Percentiles rank a stretch among this genome's conserved stretches.
These are phyloP conservation scores for Cladophialophora chaetospira DNA, from an alignment of 2,329 filamentous ascomycete genomes.

Conservation along the genomic window DNA sequence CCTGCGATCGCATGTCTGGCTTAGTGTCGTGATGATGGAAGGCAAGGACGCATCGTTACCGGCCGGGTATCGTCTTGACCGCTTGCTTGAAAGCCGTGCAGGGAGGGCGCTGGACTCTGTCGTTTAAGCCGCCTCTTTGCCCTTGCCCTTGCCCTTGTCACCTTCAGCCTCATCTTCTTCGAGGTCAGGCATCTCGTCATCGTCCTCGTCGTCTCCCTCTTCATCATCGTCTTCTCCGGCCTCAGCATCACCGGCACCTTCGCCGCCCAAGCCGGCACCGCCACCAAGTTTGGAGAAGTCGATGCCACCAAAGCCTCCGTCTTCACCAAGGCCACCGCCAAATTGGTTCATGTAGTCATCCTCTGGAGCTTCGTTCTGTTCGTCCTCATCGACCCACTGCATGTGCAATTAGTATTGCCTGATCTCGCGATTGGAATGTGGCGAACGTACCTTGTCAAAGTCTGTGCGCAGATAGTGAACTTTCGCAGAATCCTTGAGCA, in stretches of 20 bases:
- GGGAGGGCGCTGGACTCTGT: neutral
- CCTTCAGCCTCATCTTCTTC: slow-evolving; percentile 47
- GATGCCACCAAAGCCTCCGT: slow-evolving; percentile 60
- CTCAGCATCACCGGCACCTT: slow-evolving; percentile 45
- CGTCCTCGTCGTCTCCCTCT: slow-evolving; percentile 52
- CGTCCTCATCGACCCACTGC: slow-evolving; percentile 94
- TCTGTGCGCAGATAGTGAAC: slow-evolving; percentile 97
- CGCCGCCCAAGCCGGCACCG: slow-evolving; percentile 48
- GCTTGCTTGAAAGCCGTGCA: neutral
- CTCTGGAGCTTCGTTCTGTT: slow-evolving; percentile 87
- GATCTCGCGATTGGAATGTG: neutral
- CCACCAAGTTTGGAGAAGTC: slow-evolving; percentile 90
- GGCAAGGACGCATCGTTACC: neutral
- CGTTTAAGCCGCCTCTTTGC: slow-evolving; percentile 31
- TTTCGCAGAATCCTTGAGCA: slow-evolving; percentile 88
- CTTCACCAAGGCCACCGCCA: slow-evolving; percentile 57
- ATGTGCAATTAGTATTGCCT: slow-evolving; percentile 2
- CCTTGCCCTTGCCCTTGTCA: slow-evolving; percentile 35
- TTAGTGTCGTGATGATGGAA: neutral
- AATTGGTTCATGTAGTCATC: slow-evolving; percentile 65
- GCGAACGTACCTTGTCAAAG: slow-evolving; percentile 78
- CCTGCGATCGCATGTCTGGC: too few species aligned
- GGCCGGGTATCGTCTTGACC: neutral
- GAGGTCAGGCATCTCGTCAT: slow-evolving; percentile 38
- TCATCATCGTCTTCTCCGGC: slow-evolving; percentile 65